Percentiles rank a stretch among this genome's conserved stretches.
phyloP scores from a whole-genome alignment of 2,329 filamentous ascomycete species.

The Tolypocladium album region DNA sequence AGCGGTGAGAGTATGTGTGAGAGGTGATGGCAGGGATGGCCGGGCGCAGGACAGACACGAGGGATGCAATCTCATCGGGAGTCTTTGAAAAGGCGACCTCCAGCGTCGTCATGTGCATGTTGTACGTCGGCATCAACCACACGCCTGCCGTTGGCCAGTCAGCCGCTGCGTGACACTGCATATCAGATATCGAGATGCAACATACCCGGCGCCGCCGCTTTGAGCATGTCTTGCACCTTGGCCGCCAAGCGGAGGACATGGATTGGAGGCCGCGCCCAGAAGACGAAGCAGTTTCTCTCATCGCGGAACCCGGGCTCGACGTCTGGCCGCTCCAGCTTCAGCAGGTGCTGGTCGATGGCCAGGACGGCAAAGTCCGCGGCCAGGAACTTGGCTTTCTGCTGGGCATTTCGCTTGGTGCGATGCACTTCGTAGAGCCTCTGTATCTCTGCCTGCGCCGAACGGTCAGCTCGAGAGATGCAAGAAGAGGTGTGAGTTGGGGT shows the following conservation, averaged over 20 bases:
- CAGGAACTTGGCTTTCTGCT: conserved; percentile 67
- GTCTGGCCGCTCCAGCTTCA: conserved; percentile 53
- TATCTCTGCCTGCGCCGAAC: conserved; percentile 43
- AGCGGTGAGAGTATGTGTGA: conserved; percentile 55
- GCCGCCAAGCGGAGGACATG: conserved; percentile 58
- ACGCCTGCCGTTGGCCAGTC: conserved; percentile 40
- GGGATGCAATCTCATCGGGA: conserved; percentile 50
- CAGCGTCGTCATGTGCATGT: conserved; percentile 75
- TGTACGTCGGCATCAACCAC: conserved; percentile 75
- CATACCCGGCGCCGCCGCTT: conserved; percentile 58
- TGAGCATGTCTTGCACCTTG: conserved; percentile 57
- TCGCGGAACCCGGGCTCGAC: conserved; percentile 63
- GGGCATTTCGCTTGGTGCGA: conserved; percentile 60
- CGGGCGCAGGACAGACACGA: conserved; percentile 48
- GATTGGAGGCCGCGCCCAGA: conserved; percentile 77
- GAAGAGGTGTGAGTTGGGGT: too few species aligned
- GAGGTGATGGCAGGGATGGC: conserved; percentile 50
- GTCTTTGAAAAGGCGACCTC: conserved; percentile 78
- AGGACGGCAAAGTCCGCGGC: conserved; percentile 57
- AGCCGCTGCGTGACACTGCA: not conserved
- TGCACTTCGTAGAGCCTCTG: conserved; percentile 65
- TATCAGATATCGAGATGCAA: not conserved
- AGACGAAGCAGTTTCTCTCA: conserved; percentile 68
- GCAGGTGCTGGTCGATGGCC: conserved; percentile 64
- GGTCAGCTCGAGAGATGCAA: not conserved